Conservation (phyloP, 352 stramenopile genomes). For the Globisporangium perplexum region DNA sequence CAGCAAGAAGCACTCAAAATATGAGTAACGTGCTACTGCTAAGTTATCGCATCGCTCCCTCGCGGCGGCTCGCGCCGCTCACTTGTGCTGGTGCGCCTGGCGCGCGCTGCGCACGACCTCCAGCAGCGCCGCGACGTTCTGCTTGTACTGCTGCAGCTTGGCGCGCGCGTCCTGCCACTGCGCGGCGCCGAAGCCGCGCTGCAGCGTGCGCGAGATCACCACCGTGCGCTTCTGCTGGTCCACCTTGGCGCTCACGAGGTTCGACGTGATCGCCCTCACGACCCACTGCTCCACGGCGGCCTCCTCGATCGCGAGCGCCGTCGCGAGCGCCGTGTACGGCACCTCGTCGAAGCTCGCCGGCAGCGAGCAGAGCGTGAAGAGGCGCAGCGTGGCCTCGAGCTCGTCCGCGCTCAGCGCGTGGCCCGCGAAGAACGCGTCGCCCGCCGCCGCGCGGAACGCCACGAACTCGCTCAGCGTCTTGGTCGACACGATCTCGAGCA, state of each 20-base stretch:
- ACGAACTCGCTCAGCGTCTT: slow-evolving; percentile 90
- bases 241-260: slow-evolving; percentile 92
- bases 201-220: slow-evolving; percentile 71
- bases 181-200: slow-evolving; percentile 78
- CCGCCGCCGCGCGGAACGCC: slow-evolving; percentile 69
- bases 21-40: no score
- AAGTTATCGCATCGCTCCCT: background rate
- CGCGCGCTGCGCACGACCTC: slow-evolving; percentile 73
- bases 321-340: slow-evolving; percentile 82
- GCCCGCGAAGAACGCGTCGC: slow-evolving; percentile 52
- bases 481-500: slow-evolving; percentile 91
- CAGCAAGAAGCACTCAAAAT: no score
- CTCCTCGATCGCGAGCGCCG: slow-evolving; percentile 74
- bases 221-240: slow-evolving; percentile 91
- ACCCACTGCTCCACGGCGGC: slow-evolving; percentile 93
- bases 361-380: slow-evolving; percentile 91
- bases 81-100: slow-evolving; percentile 62
- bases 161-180: slow-evolving; percentile 90
- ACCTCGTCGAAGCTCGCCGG: slow-evolving; percentile 91
- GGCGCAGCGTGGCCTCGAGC: slow-evolving; percentile 83
- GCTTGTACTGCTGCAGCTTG: slow-evolving; percentile 90
- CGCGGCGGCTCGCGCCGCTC: slow-evolving; percentile 3
- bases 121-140: slow-evolving; percentile 89
- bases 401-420: slow-evolving; percentile 53
- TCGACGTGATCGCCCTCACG: slow-evolving; percentile 89